Evolutionary conservation across 768 basidiomycete genomes (phyloP).

Genomic region (Lactifluus echinatus): DNA sequence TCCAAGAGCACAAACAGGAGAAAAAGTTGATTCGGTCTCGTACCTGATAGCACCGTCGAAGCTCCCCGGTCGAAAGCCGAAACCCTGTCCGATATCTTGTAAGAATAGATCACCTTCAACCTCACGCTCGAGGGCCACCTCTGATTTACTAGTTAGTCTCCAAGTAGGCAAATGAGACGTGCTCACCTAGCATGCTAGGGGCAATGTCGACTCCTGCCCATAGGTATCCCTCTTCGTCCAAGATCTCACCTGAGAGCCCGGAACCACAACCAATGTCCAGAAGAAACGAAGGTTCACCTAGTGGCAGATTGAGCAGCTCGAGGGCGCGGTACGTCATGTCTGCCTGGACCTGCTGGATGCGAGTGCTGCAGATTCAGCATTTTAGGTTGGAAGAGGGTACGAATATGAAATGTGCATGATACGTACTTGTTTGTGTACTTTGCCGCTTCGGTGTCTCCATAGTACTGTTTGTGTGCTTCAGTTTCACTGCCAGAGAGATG

Average conservation of each 20-base stretch:
- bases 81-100: conserved; percentile 96
- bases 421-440: conserved; percentile 92
- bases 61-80: conserved; percentile 92
- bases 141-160: conserved; percentile 31
- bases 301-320: conserved; percentile 79
- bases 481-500: neutral
- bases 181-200: conserved; percentile 91
- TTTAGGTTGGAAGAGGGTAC: neutral
- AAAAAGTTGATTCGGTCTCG: conserved; percentile 6
- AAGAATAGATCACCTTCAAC: conserved; percentile 94
- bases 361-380: conserved; percentile 48
- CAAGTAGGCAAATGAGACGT: too few relatives aligned
- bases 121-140: conserved; percentile 92
- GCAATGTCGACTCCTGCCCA: conserved; percentile 95
- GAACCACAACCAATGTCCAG: conserved; percentile 97
- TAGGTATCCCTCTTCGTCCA: conserved; percentile 87
- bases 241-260: conserved; percentile 92
- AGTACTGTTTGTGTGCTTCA: conserved; percentile 54
- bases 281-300: conserved; percentile 71
- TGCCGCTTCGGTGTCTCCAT: conserved; percentile 89
- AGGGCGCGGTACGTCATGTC: conserved; percentile 96
- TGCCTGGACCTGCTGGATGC: conserved; percentile 93
- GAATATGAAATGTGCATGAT: neutral
- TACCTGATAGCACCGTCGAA: conserved; percentile 98
- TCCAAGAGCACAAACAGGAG: neutral